phyloP scores from a whole-genome alignment of 2,329 filamentous ascomycete genomes.

The Clonostachys rhizophaga region DNA sequence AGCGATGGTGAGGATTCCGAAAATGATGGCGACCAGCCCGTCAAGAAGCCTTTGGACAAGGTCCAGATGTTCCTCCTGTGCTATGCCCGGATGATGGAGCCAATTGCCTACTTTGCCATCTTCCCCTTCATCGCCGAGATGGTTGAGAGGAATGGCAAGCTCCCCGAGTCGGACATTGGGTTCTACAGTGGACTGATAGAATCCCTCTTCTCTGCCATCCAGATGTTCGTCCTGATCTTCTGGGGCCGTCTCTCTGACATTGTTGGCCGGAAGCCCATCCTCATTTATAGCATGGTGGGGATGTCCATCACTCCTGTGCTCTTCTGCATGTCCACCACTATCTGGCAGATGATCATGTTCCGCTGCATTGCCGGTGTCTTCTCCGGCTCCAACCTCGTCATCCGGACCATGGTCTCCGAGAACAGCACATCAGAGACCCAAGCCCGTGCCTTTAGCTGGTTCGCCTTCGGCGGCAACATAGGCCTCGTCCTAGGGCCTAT shows the following conservation, averaged over 20 bases:
- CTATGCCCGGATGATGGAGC: slow-evolving; percentile 68
- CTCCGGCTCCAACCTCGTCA: slow-evolving; percentile 67
- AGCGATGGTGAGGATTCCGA: too few relatives aligned
- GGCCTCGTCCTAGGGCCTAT: slow-evolving; percentile 71
- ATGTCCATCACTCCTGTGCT: slow-evolving; percentile 54
- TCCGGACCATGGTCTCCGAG: slow-evolving; percentile 74
- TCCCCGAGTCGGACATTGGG: slow-evolving; percentile 64
- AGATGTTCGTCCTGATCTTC: slow-evolving; percentile 72
- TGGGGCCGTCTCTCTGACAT: slow-evolving; percentile 64
- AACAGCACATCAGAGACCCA: slow-evolving; percentile 66
- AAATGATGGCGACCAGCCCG: too few relatives aligned
- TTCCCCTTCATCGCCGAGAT: slow-evolving; percentile 79
- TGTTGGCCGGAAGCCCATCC: slow-evolving; percentile 66
- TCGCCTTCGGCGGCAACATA: slow-evolving; percentile 70
- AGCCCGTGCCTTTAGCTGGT: slow-evolving; percentile 70
- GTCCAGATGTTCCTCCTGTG: slow-evolving; percentile 70
- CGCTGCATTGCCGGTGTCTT: slow-evolving; percentile 70
- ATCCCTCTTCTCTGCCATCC: slow-evolving; percentile 67
- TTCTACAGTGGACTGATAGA: slow-evolving; percentile 78
- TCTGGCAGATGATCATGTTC: slow-evolving; percentile 73
- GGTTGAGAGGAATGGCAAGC: slow-evolving; percentile 60
- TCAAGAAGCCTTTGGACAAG: slow-evolving; percentile 45
- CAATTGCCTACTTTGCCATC: slow-evolving; percentile 79
- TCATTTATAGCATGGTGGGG: slow-evolving; percentile 63
- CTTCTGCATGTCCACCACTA: slow-evolving; percentile 62